phyloP scores from a whole-genome alignment of 129 eudicot genomes.

The Pittosporum tobira region DNA sequence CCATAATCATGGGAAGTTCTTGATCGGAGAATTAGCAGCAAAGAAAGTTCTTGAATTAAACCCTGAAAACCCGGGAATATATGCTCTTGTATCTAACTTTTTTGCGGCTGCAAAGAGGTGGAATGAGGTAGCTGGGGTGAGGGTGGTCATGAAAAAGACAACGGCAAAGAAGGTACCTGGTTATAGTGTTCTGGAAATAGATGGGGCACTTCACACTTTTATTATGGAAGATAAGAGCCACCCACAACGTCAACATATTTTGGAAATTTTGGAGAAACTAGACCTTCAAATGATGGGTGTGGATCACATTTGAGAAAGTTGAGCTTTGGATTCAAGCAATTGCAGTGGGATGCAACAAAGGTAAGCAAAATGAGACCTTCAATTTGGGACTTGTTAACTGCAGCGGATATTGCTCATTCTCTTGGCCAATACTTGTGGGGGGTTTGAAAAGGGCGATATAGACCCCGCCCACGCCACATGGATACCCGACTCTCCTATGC shows the following conservation, averaged over 20 bases:
- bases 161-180: conserved; percentile 72
- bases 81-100: conserved; percentile 56
- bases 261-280: conserved; percentile 35
- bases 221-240: conserved; percentile 75
- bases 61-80: conserved; percentile 50
- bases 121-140: conserved; percentile 58
- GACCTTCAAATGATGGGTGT: conserved; percentile 50
- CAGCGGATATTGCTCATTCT: background rate
- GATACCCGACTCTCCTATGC: conserved; percentile 73
- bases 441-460: conserved; percentile 29
- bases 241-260: conserved; percentile 42
- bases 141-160: conserved; percentile 43
- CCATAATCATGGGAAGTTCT: conserved; percentile 45
- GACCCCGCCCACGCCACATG: conserved; percentile 64
- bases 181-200: conserved; percentile 65
- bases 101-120: conserved; percentile 61
- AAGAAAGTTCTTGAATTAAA: conserved; percentile 47
- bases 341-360: background rate
- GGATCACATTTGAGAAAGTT: conserved; percentile 26
- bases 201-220: conserved; percentile 61
- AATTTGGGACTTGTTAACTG: background rate
- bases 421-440: background rate
- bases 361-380: background rate
- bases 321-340: background rate
- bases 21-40: conserved; percentile 53